Percentiles rank a stretch among this genome's conserved stretches.
These are phyloP conservation scores for Colletotrichum neosansevieriae DNA, from an alignment of 2,329 filamentous ascomycete species.

Conservation along the genomic window DNA sequence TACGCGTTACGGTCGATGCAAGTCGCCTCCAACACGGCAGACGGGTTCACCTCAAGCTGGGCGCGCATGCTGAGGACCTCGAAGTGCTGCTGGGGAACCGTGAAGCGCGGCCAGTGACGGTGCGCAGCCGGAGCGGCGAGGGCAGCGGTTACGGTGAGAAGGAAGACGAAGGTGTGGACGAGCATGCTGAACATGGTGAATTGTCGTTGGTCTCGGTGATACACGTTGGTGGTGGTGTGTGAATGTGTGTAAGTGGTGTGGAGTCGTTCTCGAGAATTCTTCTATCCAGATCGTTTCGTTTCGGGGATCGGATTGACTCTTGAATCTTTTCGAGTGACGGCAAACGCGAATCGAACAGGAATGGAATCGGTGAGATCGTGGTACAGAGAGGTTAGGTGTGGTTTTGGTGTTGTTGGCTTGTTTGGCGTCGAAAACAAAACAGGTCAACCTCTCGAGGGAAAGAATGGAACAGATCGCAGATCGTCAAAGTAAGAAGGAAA, in stretches of 20 bases:
- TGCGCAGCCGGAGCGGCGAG: conserved; percentile 47
- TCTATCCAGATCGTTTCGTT: conserved; percentile 18
- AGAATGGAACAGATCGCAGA: conserved; percentile 41
- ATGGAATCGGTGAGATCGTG: not conserved
- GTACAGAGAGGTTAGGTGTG: not conserved
- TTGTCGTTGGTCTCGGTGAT: not conserved
- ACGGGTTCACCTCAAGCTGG: conserved; percentile 53
- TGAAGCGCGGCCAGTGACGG: conserved; percentile 50
- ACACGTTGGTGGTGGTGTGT: conserved; percentile 20
- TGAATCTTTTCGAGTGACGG: not conserved
- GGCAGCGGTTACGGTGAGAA: conserved; percentile 48
- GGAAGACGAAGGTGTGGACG: conserved; percentile 48
- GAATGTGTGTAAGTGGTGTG: not conserved
- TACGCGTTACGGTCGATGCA: conserved; percentile 58
- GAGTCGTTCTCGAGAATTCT: conserved; percentile 8
- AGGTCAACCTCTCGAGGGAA: conserved; percentile 17
- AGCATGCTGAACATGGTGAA: conserved; percentile 50
- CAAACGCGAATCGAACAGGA: not conserved
- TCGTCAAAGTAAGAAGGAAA: conserved; percentile 29
- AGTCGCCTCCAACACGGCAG: conserved; percentile 53
- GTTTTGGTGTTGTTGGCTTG: conserved; percentile 1
- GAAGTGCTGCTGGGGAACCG: conserved; percentile 56
- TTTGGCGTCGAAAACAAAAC: conserved; percentile 1
- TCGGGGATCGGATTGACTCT: not conserved
- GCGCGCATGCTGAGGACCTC: conserved; percentile 58